phyloP scores from a whole-genome alignment of 2,329 filamentous ascomycete species.

The Paecilomyces niveus region DNA sequence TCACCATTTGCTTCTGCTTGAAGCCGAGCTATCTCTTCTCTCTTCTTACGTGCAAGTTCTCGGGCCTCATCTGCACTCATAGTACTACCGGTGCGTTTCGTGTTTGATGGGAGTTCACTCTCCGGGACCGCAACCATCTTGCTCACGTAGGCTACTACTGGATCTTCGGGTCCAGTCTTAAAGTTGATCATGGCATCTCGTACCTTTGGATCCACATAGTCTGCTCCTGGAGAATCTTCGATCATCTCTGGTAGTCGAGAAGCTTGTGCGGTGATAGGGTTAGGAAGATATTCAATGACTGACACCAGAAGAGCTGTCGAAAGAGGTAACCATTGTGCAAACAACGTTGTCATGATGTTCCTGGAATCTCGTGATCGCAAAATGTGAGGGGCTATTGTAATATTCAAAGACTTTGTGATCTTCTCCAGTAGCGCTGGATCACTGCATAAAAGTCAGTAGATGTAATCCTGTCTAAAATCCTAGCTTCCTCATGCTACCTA shows the following conservation, averaged over 20 bases:
- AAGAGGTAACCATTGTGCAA: constrained; percentile 82
- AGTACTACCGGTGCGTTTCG: constrained; percentile 60
- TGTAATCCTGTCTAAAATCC: constrained; percentile 3
- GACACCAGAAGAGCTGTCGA: constrained; percentile 91
- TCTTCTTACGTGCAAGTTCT: constrained; percentile 79
- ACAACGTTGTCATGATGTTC: constrained; percentile 76
- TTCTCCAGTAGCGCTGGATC: constrained; percentile 81
- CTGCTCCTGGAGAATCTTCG: constrained; percentile 68
- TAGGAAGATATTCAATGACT: constrained; percentile 85
- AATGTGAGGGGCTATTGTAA: constrained; percentile 78
- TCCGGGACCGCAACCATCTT: constrained; percentile 97
- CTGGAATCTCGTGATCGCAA: constrained; percentile 76
- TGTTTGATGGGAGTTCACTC: constrained; percentile 80
- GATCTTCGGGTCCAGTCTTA: constrained; percentile 61
- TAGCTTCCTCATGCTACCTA: constrained; percentile 38
- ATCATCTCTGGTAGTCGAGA: constrained; percentile 73
- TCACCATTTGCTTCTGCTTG: constrained; percentile 52
- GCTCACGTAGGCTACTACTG: constrained; percentile 89
- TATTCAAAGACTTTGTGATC: constrained; percentile 83
- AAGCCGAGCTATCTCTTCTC: constrained; percentile 77
- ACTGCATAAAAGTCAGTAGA: constrained; percentile 40
- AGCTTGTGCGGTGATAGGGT: constrained; percentile 71
- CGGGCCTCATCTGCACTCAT: constrained; percentile 85
- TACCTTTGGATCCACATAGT: constrained; percentile 60
- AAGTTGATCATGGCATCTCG: constrained; percentile 79